A percentile compares a stretch with the other conserved stretches of the same genome.
phyloP scores from a whole-genome alignment of 345 rosid genomes.

The Eucalyptus melliodora region DNA sequence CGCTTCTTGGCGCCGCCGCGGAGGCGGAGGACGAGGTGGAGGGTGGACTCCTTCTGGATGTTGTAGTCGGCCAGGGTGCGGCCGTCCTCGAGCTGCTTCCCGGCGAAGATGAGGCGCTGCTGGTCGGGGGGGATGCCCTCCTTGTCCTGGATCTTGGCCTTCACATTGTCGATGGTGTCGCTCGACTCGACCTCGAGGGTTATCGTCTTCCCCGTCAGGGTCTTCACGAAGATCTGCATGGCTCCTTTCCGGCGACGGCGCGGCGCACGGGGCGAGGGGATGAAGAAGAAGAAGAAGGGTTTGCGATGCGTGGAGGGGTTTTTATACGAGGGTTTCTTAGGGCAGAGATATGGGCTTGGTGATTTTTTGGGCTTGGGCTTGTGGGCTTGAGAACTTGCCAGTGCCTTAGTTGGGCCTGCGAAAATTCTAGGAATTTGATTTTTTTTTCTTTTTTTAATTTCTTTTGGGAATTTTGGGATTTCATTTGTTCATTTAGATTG shows the following conservation, averaged over 20 bases:
- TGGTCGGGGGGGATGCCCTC: conserved; percentile 62
- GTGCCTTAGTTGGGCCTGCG: not conserved
- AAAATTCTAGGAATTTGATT: not conserved
- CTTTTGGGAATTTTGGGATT: not conserved
- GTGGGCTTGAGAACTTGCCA: not conserved
- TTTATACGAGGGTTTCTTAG: not conserved
- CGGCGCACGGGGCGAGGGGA: not conserved
- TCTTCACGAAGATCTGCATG: conserved; percentile 74
- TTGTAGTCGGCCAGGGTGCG: conserved; percentile 65
- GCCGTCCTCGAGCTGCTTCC: conserved; percentile 60
- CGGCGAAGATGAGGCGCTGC: conserved; percentile 56
- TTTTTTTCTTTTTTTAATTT: not conserved
- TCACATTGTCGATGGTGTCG: conserved; percentile 57
- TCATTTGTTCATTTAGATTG: not conserved
- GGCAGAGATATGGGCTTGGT: not conserved
- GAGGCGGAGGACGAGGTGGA: conserved; percentile 55
- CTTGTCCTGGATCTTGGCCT: conserved; percentile 64
- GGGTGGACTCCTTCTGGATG: conserved; percentile 67
- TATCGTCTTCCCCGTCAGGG: conserved; percentile 66
- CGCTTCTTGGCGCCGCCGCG: conserved; percentile 70
- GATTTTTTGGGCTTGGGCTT: not conserved
- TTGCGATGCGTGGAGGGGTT: no score
- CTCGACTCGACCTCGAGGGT: conserved; percentile 61
- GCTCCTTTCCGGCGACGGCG: not conserved
- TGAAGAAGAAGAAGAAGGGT: not conserved